Conservation (phyloP, 495 filamentous ascomycete species). For the Aspergillus carlsbadensis region DNA sequence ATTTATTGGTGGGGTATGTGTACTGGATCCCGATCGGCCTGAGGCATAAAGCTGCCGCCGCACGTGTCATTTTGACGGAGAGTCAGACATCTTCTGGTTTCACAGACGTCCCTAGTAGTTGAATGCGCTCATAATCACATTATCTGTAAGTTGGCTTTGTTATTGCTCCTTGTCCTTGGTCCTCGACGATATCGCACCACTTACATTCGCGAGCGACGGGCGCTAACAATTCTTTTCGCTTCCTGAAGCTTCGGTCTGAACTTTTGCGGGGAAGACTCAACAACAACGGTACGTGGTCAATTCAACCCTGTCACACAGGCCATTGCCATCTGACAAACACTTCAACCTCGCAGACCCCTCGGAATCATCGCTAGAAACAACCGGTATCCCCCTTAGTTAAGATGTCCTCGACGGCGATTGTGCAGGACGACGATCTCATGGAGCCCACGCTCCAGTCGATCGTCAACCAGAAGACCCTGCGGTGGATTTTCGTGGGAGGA, state of each 20-base stretch:
- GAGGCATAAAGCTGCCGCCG: conserved; percentile 6
- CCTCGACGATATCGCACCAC: not conserved
- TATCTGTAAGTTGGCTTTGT: not conserved
- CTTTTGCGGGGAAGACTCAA: conserved; percentile 32
- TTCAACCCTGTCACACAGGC: conserved; percentile 3
- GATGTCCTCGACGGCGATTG: conserved; percentile 62
- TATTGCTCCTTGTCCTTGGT: not conserved
- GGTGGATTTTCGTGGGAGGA: conserved; percentile 99
- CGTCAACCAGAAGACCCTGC: conserved; percentile 87
- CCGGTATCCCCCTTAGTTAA: conserved; percentile 17
- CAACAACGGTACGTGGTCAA: conserved; percentile 16
- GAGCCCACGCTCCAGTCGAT: conserved; percentile 94
- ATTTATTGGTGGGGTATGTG: conserved; percentile 2
- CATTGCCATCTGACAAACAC: conserved; percentile 20
- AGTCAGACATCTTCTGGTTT: not conserved
- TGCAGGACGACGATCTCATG: conserved; percentile 72
- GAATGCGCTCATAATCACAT: not conserved
- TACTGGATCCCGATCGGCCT: not conserved
- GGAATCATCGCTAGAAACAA: not conserved
- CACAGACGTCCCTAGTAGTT: not conserved
- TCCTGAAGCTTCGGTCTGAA: conserved; percentile 12
- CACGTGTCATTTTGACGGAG: conserved; percentile 16
- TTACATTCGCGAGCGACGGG: not conserved
- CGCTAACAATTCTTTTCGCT: conserved; percentile 9
- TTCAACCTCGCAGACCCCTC: conserved; percentile 2